Base-by-base conservation (phyloP, 441 rosid species). In the Rhodomyrtus psidioides region DNA sequence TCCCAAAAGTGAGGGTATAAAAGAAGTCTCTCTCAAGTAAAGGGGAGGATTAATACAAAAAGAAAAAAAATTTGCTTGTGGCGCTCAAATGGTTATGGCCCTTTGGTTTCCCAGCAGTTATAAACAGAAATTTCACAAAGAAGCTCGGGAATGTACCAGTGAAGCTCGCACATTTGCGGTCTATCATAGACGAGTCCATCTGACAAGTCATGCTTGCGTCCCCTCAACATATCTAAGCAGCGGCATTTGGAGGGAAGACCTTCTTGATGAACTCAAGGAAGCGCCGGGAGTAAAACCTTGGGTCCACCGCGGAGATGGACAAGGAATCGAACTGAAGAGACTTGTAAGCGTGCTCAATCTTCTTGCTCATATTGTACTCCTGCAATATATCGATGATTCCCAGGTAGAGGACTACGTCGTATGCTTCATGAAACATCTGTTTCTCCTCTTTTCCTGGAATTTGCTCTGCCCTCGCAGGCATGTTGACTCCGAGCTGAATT, bases 401-500 rank as follows among this genome's bases (percentile, higher is more conserved):
- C 46, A 97, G 90, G 91, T 97, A 97, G 5, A 97, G 93, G 83
- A 97, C 99, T 2, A 96, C 99, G 27, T 95, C 99, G 23, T 95
- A 95, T 16, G 89, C 92, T 85, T 94, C 94, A 57, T 93, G 94
- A 86, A 95, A 89, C 53, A 90, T 91, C 88, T 91, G 92, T 82
- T 92, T 92, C 90, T 93, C 99, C 82, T 94, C 94, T 88, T 90
- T 93, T 84, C 99, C 99, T 0, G 96, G 94, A 74, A 91, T 93
- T 84, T 90, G 92, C 88, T 96, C 98, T 58, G 99, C 99, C 91
- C 99, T 93, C 21, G 99, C 93, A 13, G 99, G 99, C 99, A 97
- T 94, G 93, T 97, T 97, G 83, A 97, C 99, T 49, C 98, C 99
- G 9, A 96, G 98, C 89, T 94, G 99, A 91, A 97, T 96, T 88